These are phyloP conservation scores for Talaromyces pinophilus DNA, from an alignment of 2,329 filamentous ascomycete species.

Conservation along the genomic window DNA sequence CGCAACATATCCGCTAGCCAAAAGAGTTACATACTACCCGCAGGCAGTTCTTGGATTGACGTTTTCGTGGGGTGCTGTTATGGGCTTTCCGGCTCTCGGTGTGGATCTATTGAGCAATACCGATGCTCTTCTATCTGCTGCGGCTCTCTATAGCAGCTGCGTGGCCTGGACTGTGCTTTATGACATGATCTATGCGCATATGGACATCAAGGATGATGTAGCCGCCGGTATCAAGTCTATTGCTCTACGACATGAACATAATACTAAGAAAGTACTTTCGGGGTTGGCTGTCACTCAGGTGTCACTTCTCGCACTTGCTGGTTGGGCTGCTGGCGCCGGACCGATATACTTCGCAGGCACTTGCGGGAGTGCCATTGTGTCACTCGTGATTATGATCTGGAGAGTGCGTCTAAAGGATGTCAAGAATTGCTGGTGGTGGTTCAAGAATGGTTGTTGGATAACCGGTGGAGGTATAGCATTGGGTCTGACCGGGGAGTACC, in stretches of 20 bases:
- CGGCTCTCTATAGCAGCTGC: conserved; percentile 50
- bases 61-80: conserved; percentile 55
- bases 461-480: conserved; percentile 61
- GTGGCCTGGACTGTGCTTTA: conserved; percentile 53
- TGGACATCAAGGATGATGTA: conserved; percentile 54
- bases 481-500: conserved; percentile 59
- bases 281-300: conserved; percentile 46
- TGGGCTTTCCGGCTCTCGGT: conserved; percentile 50
- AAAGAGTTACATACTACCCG: conserved; percentile 56
- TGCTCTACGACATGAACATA: conserved; percentile 51
- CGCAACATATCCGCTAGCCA: conserved; percentile 54
- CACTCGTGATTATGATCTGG: conserved; percentile 61
- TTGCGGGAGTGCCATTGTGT: conserved; percentile 58
- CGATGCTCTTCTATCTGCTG: conserved; percentile 40
- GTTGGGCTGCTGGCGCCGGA: conserved; percentile 55
- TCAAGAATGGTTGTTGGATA: conserved; percentile 62
- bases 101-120: conserved; percentile 47
- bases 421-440: conserved; percentile 65
- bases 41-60: conserved; percentile 55
- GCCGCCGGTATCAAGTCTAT: conserved; percentile 55
- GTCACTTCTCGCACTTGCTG: conserved; percentile 46
- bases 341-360: conserved; percentile 61
- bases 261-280: conserved; percentile 48
- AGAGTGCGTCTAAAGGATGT: conserved; percentile 59
- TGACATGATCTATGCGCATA: conserved; percentile 56